These are phyloP conservation scores for Claviceps pazoutovae DNA, from an alignment of 2,329 filamentous ascomycete species.

Conservation along the genomic window DNA sequence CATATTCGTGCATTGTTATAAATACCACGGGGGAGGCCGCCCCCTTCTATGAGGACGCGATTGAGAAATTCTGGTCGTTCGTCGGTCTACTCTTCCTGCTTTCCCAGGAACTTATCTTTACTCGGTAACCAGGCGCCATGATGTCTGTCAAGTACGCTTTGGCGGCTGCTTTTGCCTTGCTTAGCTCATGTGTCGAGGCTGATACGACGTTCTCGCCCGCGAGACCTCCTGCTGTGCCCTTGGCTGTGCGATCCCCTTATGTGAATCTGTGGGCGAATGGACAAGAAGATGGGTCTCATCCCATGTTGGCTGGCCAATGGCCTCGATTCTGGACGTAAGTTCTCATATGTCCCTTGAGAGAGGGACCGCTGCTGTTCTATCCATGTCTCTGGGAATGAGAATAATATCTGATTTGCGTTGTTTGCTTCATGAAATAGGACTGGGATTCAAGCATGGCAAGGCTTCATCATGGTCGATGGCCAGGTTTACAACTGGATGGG, in stretches of 20 bases:
- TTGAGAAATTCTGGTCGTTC: conserved; percentile 2
- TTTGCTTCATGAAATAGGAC: conserved; percentile 23
- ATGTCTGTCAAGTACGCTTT: conserved; percentile 10
- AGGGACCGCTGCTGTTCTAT: not conserved
- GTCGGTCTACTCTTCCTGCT: not conserved
- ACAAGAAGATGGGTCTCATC: conserved; percentile 46
- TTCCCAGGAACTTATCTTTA: conserved; percentile 4
- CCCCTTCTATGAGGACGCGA: not conserved
- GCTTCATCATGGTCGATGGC: conserved; percentile 55
- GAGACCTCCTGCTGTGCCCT: conserved; percentile 52
- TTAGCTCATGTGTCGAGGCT: conserved; percentile 8
- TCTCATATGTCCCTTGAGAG: too few species aligned
- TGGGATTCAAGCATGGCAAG: conserved; percentile 47
- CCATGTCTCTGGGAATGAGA: not conserved
- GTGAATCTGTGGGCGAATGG: conserved; percentile 56
- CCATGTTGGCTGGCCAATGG: conserved; percentile 56
- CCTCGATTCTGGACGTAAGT: conserved; percentile 54
- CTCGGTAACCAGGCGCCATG: conserved; percentile 7
- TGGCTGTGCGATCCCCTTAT: conserved; percentile 65
- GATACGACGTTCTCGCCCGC: conserved; percentile 47
- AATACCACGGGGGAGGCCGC: conserved; percentile 5
- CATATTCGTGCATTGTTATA: conserved; percentile 8
- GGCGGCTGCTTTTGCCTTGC: conserved; percentile 8
- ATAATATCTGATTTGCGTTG: not conserved
- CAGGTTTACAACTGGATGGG: conserved; percentile 55